phyloP scores from a whole-genome alignment of 257 asterid genomes.

The Lycium barbarum region DNA sequence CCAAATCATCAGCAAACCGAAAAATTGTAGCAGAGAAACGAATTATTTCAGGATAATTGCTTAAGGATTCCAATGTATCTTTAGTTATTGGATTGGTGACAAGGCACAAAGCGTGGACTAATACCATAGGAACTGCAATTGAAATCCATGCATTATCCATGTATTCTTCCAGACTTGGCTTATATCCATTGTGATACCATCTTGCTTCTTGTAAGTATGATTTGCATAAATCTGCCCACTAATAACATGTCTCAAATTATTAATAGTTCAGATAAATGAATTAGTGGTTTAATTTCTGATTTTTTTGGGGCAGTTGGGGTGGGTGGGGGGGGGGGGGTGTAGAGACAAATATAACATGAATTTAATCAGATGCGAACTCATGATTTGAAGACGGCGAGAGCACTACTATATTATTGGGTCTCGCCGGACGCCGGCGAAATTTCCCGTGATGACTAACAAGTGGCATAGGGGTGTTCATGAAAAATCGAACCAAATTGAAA shows the following conservation, averaged over 20 bases:
- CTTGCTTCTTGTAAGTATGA: constrained; percentile 45
- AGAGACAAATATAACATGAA: too few relatives aligned
- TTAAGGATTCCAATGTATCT: constrained; percentile 38
- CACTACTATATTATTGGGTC: too few relatives aligned
- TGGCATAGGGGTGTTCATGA: too few relatives aligned
- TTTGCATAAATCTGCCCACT: constrained; percentile 49
- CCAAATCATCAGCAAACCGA: constrained; percentile 58
- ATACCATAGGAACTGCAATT: constrained; percentile 39
- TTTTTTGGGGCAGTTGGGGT: too few relatives aligned
- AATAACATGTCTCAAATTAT: neutral
- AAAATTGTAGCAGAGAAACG: constrained; percentile 41
- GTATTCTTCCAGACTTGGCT: constrained; percentile 30
- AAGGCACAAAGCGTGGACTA: constrained; percentile 40
- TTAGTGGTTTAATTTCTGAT: too few relatives aligned
- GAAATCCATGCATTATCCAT: constrained; percentile 45
- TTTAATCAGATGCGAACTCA: too few relatives aligned
- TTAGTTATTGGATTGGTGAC: constrained; percentile 44
- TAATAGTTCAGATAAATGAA: too few relatives aligned
- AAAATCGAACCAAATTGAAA: too few relatives aligned
- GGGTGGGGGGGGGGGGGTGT: too few relatives aligned
- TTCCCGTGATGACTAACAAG: too few relatives aligned
- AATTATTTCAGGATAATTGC: constrained; percentile 37
- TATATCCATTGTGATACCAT: constrained; percentile 46
- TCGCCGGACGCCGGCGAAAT: too few relatives aligned
- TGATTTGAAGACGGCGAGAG: too few relatives aligned